phyloP scores from a whole-genome alignment of 805 yeast genomes.

The Candida glaebosa region DNA sequence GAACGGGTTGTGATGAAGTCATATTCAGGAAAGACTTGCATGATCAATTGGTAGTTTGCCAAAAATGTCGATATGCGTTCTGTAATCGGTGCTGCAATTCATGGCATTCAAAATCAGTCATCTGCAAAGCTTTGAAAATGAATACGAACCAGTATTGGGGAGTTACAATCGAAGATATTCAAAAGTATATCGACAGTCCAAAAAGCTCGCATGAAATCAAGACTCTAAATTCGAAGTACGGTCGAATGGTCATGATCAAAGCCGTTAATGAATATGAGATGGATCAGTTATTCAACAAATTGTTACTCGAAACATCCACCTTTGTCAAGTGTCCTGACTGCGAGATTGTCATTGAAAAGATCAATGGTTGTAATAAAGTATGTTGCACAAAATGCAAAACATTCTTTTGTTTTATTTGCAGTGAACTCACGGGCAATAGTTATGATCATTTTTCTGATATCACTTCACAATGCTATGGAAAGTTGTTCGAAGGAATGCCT shows the following conservation, averaged over 20 bases:
- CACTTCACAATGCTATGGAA: slow-evolving; percentile 43
- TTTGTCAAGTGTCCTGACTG: slow-evolving; percentile 55
- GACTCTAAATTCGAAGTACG: slow-evolving; percentile 41
- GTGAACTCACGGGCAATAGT: slow-evolving; percentile 20
- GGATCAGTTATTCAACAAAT: slow-evolving; percentile 43
- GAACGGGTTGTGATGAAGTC: slow-evolving; percentile 40
- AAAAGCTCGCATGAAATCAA: slow-evolving; percentile 28
- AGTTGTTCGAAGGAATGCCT: slow-evolving; percentile 50
- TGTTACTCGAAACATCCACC: slow-evolving; percentile 39
- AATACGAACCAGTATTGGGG: slow-evolving; percentile 20
- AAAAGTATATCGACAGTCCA: slow-evolving; percentile 29
- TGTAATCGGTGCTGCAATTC: slow-evolving; percentile 56
- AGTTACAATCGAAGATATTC: slow-evolving; percentile 30
- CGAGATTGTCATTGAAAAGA: slow-evolving; percentile 44
- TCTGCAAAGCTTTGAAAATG: slow-evolving; percentile 30
- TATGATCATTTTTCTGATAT: slow-evolving; percentile 50
- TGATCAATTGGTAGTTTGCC: slow-evolving; percentile 48
- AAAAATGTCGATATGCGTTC: slow-evolving; percentile 48
- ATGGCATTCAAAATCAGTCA: slow-evolving; percentile 55
- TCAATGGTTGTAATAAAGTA: slow-evolving; percentile 68
- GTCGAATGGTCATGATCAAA: slow-evolving; percentile 37
- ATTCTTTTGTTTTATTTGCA: slow-evolving; percentile 56
- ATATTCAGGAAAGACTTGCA: slow-evolving; percentile 46
- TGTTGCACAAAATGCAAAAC: slow-evolving; percentile 47
- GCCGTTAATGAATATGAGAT: slow-evolving; percentile 46